Evolutionary conservation across 1,284 basidiomycete genomes (phyloP).

Genomic region (Tranzscheliella williamsii): DNA sequence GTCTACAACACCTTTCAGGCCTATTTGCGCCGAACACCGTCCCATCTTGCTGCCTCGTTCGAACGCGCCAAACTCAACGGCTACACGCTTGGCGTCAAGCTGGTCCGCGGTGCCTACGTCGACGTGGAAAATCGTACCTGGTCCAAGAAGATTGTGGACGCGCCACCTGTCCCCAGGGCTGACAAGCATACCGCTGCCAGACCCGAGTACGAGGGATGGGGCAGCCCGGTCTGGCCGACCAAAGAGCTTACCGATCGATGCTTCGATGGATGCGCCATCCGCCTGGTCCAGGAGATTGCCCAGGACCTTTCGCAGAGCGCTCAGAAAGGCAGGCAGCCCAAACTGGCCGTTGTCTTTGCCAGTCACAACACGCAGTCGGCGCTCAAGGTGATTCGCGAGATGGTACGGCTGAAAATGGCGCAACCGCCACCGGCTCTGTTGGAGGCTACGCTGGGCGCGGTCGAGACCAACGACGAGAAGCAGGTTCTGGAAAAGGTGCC

Average conservation of each 20-base stretch:
- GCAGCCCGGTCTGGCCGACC: constrained; percentile 64
- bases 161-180: constrained; percentile 45
- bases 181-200: constrained; percentile 13
- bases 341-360: constrained; percentile 76
- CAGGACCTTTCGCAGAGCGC: constrained; percentile 20
- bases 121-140: constrained; percentile 69
- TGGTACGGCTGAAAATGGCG: constrained; percentile 70
- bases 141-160: constrained; percentile 44
- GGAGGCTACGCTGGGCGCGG: constrained; percentile 17
- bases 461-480: not conserved
- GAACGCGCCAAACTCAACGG: constrained; percentile 71
- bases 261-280: constrained; percentile 72
- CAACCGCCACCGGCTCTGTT: constrained; percentile 21
- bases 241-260: constrained; percentile 75
- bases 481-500: constrained; percentile 14
- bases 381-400: constrained; percentile 68
- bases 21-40: constrained; percentile 67
- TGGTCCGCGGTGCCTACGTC: constrained; percentile 93
- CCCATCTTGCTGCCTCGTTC: constrained; percentile 71
- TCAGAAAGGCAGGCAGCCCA: constrained; percentile 57
- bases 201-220: constrained; percentile 26
- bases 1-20: constrained; percentile 56
- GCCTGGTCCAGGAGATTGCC: constrained; percentile 70
- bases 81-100: constrained; percentile 86
- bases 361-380: constrained; percentile 80